A percentile compares a stretch with the other conserved stretches of the same genome.
These are phyloP conservation scores for Luffa aegyptiaca DNA, from an alignment of 306 rosid genomes.

Conservation along the genomic window DNA sequence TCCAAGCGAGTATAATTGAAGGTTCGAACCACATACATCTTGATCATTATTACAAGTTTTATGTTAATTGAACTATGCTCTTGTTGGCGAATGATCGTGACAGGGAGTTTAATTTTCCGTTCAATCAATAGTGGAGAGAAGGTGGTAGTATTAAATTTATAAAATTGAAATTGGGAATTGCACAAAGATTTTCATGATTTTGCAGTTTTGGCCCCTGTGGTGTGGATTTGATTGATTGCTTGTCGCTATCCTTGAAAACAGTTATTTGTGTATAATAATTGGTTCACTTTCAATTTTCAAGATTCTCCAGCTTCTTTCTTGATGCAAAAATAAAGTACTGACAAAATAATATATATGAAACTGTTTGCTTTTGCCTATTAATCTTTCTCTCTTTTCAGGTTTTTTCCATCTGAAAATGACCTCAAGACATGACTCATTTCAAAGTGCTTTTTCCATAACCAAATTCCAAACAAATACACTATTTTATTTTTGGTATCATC, in stretches of 20 bases:
- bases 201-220: background rate
- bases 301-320: background rate
- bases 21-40: too few relatives aligned
- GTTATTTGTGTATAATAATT: background rate
- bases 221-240: background rate
- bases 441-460: background rate
- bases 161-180: background rate
- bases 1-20: too few relatives aligned
- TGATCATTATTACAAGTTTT: too few relatives aligned
- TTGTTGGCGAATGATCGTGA: too few relatives aligned
- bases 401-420: background rate
- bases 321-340: background rate
- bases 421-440: background rate
- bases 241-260: background rate
- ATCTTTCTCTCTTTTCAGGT: background rate
- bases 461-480: background rate
- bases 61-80: too few relatives aligned
- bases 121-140: background rate
- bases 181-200: background rate
- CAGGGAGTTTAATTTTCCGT: background rate
- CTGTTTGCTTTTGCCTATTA: background rate
- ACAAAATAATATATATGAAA: background rate
- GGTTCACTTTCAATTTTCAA: background rate
- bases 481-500: too few relatives aligned
- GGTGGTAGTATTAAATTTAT: background rate